These are phyloP conservation scores for Ambrosiella beaveri DNA, from an alignment of 2,329 filamentous ascomycete genomes.

Conservation along the genomic window DNA sequence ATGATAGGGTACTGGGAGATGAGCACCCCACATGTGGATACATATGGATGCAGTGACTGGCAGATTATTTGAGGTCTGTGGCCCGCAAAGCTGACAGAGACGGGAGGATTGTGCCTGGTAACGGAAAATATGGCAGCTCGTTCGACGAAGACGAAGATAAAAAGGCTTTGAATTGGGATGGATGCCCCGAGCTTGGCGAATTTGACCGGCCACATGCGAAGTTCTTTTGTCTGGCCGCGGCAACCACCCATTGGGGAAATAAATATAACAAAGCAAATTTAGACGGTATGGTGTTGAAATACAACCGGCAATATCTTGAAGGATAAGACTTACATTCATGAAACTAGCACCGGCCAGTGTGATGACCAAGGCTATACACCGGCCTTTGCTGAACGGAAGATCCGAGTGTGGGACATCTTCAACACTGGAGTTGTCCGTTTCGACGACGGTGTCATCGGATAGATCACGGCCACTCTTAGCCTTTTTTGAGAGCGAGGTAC, in stretches of 20 bases:
- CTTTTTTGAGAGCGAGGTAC: background rate
- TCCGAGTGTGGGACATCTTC: background rate
- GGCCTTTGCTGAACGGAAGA: slow-evolving; percentile 30
- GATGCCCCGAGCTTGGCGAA: too few species aligned
- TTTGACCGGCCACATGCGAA: too few species aligned
- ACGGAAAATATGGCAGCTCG: too few species aligned
- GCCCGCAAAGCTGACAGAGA: too few species aligned
- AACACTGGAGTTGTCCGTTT: slow-evolving; percentile 1
- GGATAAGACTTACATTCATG: slow-evolving; percentile 27
- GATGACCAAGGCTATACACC: slow-evolving; percentile 35
- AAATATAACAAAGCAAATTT: too few species aligned
- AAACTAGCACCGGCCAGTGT: slow-evolving; percentile 39
- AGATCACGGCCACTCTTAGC: background rate
- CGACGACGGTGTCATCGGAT: slow-evolving; percentile 2
- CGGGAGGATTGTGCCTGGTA: background rate
- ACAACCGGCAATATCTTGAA: background rate
- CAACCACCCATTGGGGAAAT: too few species aligned
- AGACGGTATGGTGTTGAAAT: background rate
- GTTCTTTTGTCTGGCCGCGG: too few species aligned
- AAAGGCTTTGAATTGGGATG: too few species aligned
- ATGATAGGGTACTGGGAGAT: background rate
- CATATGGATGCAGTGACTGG: background rate
- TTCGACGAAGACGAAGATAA: too few species aligned
- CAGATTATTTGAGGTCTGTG: background rate
- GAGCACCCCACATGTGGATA: background rate